Evolutionary conservation across 2,329 filamentous ascomycete species (phyloP).

Genomic region (Sclerotinia minor): DNA sequence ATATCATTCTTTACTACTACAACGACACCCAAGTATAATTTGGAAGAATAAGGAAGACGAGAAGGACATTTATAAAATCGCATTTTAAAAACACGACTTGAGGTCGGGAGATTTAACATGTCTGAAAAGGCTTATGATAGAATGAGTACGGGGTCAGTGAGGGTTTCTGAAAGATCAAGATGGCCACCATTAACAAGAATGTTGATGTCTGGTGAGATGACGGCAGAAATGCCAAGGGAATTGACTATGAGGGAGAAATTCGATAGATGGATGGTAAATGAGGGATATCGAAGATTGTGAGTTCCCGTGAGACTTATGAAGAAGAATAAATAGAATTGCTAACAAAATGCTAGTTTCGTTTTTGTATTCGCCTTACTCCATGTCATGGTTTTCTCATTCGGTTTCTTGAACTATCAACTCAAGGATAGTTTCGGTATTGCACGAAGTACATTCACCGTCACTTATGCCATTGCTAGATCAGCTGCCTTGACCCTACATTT

Average conservation of each 20-base stretch:
- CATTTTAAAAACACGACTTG: slow-evolving; percentile 34
- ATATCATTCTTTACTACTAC: slow-evolving; percentile 35
- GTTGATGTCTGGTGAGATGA: slow-evolving; percentile 81
- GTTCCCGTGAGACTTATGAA: slow-evolving; percentile 42
- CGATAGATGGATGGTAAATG: slow-evolving; percentile 87
- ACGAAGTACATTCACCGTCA: slow-evolving; percentile 69
- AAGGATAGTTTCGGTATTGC: slow-evolving; percentile 72
- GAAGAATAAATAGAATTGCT: slow-evolving; percentile 35
- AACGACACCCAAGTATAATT: slow-evolving; percentile 31
- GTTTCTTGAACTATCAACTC: slow-evolving; percentile 74
- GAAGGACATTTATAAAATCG: slow-evolving; percentile 22
- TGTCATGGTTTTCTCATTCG: slow-evolving; percentile 75
- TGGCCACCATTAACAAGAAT: slow-evolving; percentile 81
- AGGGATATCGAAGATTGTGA: slow-evolving; percentile 78
- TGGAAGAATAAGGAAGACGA: slow-evolving; percentile 24
- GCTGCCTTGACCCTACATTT: slow-evolving; percentile 78
- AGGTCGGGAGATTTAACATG: slow-evolving; percentile 34
- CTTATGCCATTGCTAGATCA: slow-evolving; percentile 73
- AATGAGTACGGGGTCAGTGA: slow-evolving; percentile 42
- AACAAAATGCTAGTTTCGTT: slow-evolving; percentile 61
- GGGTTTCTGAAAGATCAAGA: slow-evolving; percentile 69
- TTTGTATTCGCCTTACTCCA: slow-evolving; percentile 73
- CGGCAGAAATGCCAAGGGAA: slow-evolving; percentile 67
- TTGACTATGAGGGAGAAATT: slow-evolving; percentile 71
- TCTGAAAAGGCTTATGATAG: slow-evolving; percentile 34